A percentile compares a stretch with the other conserved stretches of the same genome.
Evolutionary conservation across 2,329 filamentous ascomycete species (phyloP).

Genomic region (Colletotrichum zoysiae): DNA sequence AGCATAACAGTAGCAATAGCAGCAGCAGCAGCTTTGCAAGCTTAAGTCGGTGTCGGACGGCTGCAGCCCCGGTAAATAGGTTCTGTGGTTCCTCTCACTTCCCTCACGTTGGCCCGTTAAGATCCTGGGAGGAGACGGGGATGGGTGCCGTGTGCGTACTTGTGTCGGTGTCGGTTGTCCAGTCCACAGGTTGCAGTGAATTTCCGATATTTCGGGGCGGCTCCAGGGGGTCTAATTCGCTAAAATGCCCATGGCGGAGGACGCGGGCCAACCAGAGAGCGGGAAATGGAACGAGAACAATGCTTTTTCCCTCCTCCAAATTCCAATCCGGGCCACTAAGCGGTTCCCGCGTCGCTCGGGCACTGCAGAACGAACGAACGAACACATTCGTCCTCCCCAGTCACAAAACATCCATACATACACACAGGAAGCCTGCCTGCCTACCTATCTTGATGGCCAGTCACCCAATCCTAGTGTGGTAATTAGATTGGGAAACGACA

Average conservation of each 20-base stretch:
- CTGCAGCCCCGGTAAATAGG: constrained; percentile 31
- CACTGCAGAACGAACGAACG: constrained; percentile 6
- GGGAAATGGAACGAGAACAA: constrained; percentile 30
- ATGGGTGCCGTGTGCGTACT: not conserved
- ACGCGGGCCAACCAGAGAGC: constrained; percentile 32
- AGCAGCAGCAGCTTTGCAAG: constrained; percentile 25
- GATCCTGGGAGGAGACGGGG: not conserved
- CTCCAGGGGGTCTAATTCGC: constrained; percentile 33
- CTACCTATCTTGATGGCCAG: not conserved
- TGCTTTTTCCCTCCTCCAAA: constrained; percentile 21
- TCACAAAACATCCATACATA: too few relatives aligned
- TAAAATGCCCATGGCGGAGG: constrained; percentile 22
- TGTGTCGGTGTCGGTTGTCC: constrained; percentile 40
- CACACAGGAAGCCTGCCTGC: constrained; percentile 8
- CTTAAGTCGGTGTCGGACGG: constrained; percentile 40
- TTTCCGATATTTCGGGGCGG: constrained; percentile 40
- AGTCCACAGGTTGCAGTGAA: constrained; percentile 39
- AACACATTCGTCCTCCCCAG: not conserved
- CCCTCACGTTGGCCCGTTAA: constrained; percentile 1
- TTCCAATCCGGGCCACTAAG: constrained; percentile 14
- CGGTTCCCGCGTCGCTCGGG: constrained; percentile 21
- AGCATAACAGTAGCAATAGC: not conserved
- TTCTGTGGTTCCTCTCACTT: constrained; percentile 11
- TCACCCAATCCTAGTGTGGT: not conserved
- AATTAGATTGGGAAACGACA: constrained; percentile 31